Percentiles rank a stretch among this genome's conserved stretches.
These are phyloP conservation scores for Microglena sp. DNA, from an alignment of 139 green algal genomes.

Conservation along the genomic window DNA sequence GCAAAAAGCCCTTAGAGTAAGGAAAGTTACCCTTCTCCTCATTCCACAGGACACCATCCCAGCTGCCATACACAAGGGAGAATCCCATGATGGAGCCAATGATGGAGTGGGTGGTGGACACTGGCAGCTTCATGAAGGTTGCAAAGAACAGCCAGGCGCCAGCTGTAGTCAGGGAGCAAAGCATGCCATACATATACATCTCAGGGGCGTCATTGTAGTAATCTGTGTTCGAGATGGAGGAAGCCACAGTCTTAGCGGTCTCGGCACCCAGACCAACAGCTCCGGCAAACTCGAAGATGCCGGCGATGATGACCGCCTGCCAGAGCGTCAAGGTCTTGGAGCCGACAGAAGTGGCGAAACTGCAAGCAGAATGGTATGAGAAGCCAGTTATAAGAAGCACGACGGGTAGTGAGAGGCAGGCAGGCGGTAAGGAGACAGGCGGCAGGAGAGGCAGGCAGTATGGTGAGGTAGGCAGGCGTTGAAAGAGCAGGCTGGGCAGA, in stretches of 20 bases:
- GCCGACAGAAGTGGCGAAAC: too few relatives aligned
- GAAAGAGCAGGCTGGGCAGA: too few relatives aligned
- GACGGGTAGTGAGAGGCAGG: too few relatives aligned
- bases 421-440: too few relatives aligned
- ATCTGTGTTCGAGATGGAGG: constrained; percentile 1
- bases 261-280: constrained; percentile 20
- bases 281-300: constrained; percentile 30
- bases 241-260: constrained; percentile 23
- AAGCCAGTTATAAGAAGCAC: too few relatives aligned
- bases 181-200: constrained; percentile 35
- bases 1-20: background rate
- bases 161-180: constrained; percentile 9
- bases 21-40: background rate
- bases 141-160: constrained; percentile 31
- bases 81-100: constrained; percentile 26
- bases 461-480: too few relatives aligned
- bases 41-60: constrained; percentile 16
- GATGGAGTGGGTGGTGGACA: constrained; percentile 42
- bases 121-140: constrained; percentile 26
- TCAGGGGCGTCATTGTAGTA: constrained; percentile 16
- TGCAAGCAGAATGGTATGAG: too few relatives aligned
- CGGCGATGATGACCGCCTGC: constrained; percentile 16
- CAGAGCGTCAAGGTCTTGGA: constrained; percentile 19
- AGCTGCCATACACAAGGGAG: constrained; percentile 18
- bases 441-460: too few relatives aligned